A percentile compares a stretch with the other conserved stretches of the same genome.
Evolutionary conservation across 768 basidiomycete species (phyloP).

Genomic region (Sarcodon aspratus): DNA sequence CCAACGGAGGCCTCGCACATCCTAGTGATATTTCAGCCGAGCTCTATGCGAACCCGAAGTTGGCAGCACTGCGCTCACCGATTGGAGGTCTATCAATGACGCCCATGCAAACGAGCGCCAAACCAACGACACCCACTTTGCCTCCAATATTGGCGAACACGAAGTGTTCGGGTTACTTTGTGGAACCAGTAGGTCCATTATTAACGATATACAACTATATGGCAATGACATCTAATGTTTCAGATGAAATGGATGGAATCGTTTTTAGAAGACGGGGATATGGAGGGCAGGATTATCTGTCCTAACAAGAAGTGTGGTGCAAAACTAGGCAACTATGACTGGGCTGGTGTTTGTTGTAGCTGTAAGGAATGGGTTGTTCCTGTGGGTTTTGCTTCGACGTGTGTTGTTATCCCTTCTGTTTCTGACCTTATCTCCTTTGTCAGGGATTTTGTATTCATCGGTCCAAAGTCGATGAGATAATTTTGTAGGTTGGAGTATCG

Average conservation of each 20-base stretch:
- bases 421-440: not conserved
- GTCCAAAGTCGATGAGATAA: slow-evolving; percentile 44
- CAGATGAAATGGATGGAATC: slow-evolving; percentile 95
- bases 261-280: slow-evolving; percentile 58
- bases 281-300: slow-evolving; percentile 85
- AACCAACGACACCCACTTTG: slow-evolving; percentile 4
- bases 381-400: slow-evolving; percentile 39
- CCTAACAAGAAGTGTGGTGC: slow-evolving; percentile 85
- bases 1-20: slow-evolving; percentile 12
- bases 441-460: slow-evolving; percentile 45
- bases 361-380: slow-evolving; percentile 92
- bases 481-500: slow-evolving; percentile 6
- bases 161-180: slow-evolving; percentile 93
- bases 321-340: slow-evolving; percentile 94
- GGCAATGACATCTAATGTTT: too few species aligned
- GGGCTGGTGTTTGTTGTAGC: slow-evolving; percentile 89
- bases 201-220: not conserved
- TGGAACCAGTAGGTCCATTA: slow-evolving; percentile 69
- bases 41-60: slow-evolving; percentile 32
- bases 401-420: not conserved
- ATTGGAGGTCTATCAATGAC: slow-evolving; percentile 14
- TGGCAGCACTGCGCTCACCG: slow-evolving; percentile 33
- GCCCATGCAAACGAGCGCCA: slow-evolving; percentile 4
- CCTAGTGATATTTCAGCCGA: slow-evolving; percentile 31
- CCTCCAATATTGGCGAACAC: slow-evolving; percentile 65